A percentile compares a stretch with the other conserved stretches of the same genome.
phyloP scores from a whole-genome alignment of 2,329 filamentous ascomycete species.

The Talaromyces verruculosus region DNA sequence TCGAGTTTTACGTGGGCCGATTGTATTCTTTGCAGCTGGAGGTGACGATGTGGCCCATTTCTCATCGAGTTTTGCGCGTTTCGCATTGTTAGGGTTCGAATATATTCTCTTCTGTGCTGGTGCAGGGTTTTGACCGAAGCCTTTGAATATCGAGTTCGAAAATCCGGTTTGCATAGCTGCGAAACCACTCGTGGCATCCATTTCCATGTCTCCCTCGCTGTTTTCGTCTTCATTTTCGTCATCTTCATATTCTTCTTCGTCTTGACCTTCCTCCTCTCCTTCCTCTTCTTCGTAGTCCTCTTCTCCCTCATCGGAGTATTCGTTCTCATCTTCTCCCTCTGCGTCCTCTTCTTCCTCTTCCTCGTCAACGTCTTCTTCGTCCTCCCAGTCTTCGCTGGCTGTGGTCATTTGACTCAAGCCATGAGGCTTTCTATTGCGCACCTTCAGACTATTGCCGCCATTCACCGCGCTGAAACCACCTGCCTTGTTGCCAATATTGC shows the following conservation, averaged over 20 bases:
- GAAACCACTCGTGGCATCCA: conserved; percentile 25
- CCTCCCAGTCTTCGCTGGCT: conserved; percentile 21
- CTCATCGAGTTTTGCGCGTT: conserved; percentile 45
- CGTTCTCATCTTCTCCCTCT: conserved; percentile 24
- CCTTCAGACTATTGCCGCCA: conserved; percentile 23
- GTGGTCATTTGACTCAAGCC: conserved; percentile 21
- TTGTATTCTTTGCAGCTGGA: conserved; percentile 34
- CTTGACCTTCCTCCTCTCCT: conserved; percentile 6
- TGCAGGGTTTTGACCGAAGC: conserved; percentile 5
- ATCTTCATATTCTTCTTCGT: conserved; percentile 21
- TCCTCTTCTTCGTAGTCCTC: conserved; percentile 35
- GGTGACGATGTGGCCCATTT: conserved; percentile 38
- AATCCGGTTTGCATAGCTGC: conserved; percentile 30
- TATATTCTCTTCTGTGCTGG: conserved; percentile 39
- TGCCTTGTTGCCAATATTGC: conserved; percentile 25
- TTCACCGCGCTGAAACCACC: conserved; percentile 33
- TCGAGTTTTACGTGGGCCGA: conserved; percentile 49
- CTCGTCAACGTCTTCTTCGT: conserved; percentile 16
- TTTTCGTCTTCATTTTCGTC: conserved; percentile 41
- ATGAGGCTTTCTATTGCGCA: conserved; percentile 20
- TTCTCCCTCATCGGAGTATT: conserved; percentile 22
- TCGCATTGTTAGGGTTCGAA: conserved; percentile 44
- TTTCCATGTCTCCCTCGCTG: conserved; percentile 34
- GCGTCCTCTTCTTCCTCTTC: conserved; percentile 13
- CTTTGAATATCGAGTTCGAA: conserved; percentile 35